A percentile compares a stretch with the other conserved stretches of the same genome.
Evolutionary conservation across 176 grass and related monocot genomes (phyloP).

Genomic region (Aechmea fasciata): DNA sequence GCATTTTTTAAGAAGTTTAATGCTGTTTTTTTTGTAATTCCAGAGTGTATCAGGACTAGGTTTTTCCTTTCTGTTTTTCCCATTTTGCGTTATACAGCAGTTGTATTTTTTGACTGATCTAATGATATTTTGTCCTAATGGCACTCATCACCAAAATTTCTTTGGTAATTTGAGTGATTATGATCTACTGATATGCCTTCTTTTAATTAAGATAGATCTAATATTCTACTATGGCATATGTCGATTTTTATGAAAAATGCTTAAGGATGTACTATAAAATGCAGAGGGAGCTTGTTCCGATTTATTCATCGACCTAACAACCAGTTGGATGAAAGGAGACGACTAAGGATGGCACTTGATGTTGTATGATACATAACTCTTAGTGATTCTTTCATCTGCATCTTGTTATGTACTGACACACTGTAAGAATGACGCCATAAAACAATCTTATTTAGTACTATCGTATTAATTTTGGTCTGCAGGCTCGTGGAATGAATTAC

Average conservation of each 20-base stretch:
- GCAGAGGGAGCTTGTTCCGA: constrained; percentile 88
- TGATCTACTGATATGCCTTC: no score
- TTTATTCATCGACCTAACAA: constrained; percentile 86
- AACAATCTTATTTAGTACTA: constrained; percentile 21
- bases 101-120: no score
- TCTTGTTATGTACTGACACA: constrained; percentile 1
- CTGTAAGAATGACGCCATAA: background rate
- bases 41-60: no score
- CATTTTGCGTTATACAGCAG: no score
- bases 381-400: constrained; percentile 8
- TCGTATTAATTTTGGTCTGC: constrained; percentile 21
- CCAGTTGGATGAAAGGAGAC: constrained; percentile 73
- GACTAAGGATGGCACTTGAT: constrained; percentile 91
- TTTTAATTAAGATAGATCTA: no score
- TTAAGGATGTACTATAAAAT: constrained; percentile 12
- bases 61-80: no score
- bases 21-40: no score
- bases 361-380: constrained; percentile 47
- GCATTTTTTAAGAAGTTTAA: no score
- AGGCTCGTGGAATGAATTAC: constrained; percentile 99
- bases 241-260: background rate
- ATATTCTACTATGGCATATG: no score
- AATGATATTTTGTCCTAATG: no score
- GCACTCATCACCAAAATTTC: no score
- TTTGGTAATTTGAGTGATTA: no score